Evolutionary conservation across 1,284 basidiomycete genomes (phyloP).

Genomic region (Malassezia yamatoensis): DNA sequence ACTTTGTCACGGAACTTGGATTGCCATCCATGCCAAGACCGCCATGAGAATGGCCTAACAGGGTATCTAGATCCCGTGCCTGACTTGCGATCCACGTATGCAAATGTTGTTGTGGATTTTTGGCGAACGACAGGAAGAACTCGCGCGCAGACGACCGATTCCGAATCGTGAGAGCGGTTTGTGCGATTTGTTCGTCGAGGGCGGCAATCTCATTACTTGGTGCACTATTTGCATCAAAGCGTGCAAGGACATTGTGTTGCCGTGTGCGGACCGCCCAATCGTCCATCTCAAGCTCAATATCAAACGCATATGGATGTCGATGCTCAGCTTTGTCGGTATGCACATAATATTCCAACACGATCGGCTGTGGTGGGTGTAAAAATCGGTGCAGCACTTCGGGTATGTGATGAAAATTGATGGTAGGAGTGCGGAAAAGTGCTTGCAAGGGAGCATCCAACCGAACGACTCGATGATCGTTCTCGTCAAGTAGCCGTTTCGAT

Average conservation of each 20-base stretch:
- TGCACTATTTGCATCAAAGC: constrained; percentile 57
- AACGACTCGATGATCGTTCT: constrained; percentile 70
- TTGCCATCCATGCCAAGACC: constrained; percentile 8
- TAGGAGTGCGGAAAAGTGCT: constrained; percentile 47
- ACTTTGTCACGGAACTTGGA: constrained; percentile 49
- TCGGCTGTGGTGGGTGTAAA: constrained; percentile 67
- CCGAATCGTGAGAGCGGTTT: constrained; percentile 56
- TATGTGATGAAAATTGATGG: constrained; percentile 70
- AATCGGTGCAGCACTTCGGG: constrained; percentile 76
- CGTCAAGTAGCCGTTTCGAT: constrained; percentile 73
- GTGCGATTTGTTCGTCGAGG: constrained; percentile 60
- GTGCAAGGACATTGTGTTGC: constrained; percentile 64
- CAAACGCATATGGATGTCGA: constrained; percentile 58
- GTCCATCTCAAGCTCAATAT: constrained; percentile 80
- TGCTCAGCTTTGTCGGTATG: constrained; percentile 45
- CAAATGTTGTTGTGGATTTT: constrained; percentile 69
- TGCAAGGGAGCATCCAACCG: constrained; percentile 56
- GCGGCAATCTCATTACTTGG: constrained; percentile 58
- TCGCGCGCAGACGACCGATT: constrained; percentile 75
- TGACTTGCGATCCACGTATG: constrained; percentile 83
- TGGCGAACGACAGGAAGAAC: constrained; percentile 73
- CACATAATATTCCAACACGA: constrained; percentile 66
- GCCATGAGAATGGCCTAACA: constrained; percentile 52
- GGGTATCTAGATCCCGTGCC: constrained; percentile 73
- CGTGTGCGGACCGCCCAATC: constrained; percentile 65